Evolutionary conservation across 2,329 filamentous ascomycete species (phyloP), one percentile per base, ranked within the genome.

Genomic region (Talaromyces sp.): DNA sequence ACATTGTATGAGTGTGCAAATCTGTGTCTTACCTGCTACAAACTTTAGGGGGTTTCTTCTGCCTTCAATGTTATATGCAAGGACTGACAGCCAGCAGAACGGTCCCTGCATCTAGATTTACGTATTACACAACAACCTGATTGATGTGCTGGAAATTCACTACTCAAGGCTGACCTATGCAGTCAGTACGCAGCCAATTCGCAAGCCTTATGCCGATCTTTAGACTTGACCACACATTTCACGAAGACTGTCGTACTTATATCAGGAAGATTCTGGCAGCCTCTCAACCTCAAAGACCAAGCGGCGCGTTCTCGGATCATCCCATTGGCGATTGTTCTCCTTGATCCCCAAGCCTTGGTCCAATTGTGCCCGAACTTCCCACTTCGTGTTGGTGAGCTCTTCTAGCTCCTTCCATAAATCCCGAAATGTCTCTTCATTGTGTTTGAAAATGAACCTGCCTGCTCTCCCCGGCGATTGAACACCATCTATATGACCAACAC

Each of bases 401-500:
- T 15, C 58, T 6, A 60, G 8, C 13, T 60, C 36, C 25, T n/a
- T 40, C 58, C 58, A 60, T 27, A 60, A n/a, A 17, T 60, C 36
- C 10, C 34, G 34, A 10, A 40, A 60, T 11, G 58, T 43, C 22
- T 2, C n/a, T 59, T 59, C 56, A 27, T 59, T 59, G 13, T 60
- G 36, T 29, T 45, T 40, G 40, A 60, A 60, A 8, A 60, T 43
- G n/a, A 19, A 45, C 17, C 29, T 60, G 3, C 40, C 36, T 15
- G 17, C 58, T 11, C 19, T 45, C 5, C 34, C 58, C 19, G 34
- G 36, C 34, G 19, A 45, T 17, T 45, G 58, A 27, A 43, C 36
- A 11, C 58, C 58, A 19, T 60, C 58, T 29, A 60, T 43, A 31
- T 60, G 34, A 1, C 70, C 71, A 47, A 68, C 68, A 34, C 72